These are phyloP conservation scores for Angomonas ambiguus DNA, from an alignment of 208 protist species.

Conservation along the genomic window DNA sequence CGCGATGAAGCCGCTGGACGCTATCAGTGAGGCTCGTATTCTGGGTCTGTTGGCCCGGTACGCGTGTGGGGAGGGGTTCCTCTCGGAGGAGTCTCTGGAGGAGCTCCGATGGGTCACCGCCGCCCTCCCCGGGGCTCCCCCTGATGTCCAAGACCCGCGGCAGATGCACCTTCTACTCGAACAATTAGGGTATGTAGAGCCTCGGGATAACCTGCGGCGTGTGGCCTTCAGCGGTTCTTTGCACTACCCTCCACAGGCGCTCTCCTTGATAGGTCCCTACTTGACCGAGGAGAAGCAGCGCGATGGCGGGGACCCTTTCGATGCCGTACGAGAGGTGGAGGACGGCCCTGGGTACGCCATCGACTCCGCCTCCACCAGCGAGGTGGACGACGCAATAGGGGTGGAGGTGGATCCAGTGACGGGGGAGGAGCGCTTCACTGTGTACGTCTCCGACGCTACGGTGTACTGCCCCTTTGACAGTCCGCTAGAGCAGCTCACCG, in stretches of 20 bases:
- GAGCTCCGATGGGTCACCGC: slow-evolving; percentile 44
- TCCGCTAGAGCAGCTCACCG: slow-evolving; percentile 76
- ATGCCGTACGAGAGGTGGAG: slow-evolving; percentile 40
- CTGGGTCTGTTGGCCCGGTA: slow-evolving; percentile 74
- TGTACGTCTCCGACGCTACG: slow-evolving; percentile 86
- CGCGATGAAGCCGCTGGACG: slow-evolving; percentile 52
- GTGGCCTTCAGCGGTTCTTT: slow-evolving; percentile 61
- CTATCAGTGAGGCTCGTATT: slow-evolving; percentile 62
- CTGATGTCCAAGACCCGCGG: slow-evolving; percentile 32
- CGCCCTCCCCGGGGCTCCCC: slow-evolving; percentile 43
- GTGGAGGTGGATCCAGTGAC: slow-evolving; percentile 53
- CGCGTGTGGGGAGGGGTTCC: slow-evolving; percentile 51
- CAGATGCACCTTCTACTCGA: slow-evolving; percentile 61
- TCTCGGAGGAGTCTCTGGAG: slow-evolving; percentile 52
- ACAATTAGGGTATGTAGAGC: slow-evolving; percentile 47
- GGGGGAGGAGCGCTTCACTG: slow-evolving; percentile 65
- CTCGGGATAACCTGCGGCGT: slow-evolving; percentile 69
- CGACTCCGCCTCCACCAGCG: slow-evolving; percentile 85
- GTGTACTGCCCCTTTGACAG: slow-evolving; percentile 85
- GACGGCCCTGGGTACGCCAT: slow-evolving; percentile 74
- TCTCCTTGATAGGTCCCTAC: slow-evolving; percentile 41
- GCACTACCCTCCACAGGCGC: slow-evolving; percentile 60
- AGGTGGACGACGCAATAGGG: slow-evolving; percentile 88
- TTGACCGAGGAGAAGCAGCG: slow-evolving; percentile 31
- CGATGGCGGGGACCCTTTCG: slow-evolving; percentile 70